A percentile compares a stretch with the other conserved stretches of the same genome.
Conservation (phyloP, 2,329 filamentous ascomycete species). For the Hypomyces perniciosus region DNA sequence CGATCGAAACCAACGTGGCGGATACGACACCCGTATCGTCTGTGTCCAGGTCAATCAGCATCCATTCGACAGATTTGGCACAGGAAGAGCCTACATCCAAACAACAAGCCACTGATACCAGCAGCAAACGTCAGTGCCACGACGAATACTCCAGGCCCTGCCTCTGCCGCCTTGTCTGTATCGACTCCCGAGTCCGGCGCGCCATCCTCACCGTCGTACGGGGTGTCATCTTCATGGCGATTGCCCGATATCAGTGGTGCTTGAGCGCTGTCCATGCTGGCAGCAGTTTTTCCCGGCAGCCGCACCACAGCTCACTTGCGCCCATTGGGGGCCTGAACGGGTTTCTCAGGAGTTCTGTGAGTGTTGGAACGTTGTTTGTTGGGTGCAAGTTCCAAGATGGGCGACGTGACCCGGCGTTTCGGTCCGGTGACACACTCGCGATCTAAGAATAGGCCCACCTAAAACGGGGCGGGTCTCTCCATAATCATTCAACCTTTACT, state of each 20-base stretch:
- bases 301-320: background rate
- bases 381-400: background rate
- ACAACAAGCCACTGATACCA: slow-evolving; percentile 60
- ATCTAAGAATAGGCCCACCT: background rate
- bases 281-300: background rate
- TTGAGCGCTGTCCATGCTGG: slow-evolving; percentile 31
- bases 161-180: slow-evolving; percentile 23
- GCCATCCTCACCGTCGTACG: slow-evolving; percentile 25
- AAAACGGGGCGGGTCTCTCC: too few relatives aligned
- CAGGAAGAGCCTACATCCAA: slow-evolving; percentile 51
- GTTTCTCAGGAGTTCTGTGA: background rate
- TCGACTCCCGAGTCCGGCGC: slow-evolving; percentile 17
- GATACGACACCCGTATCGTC: slow-evolving; percentile 66
- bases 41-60: slow-evolving; percentile 22
- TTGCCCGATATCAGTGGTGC: slow-evolving; percentile 33
- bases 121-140: slow-evolving; percentile 59
- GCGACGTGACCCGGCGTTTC: background rate
- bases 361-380: background rate
- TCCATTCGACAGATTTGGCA: background rate
- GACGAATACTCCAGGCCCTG: slow-evolving; percentile 46
- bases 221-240: slow-evolving; percentile 24
- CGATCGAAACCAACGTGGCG: slow-evolving; percentile 60
- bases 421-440: background rate
- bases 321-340: background rate
- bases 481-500: too few relatives aligned